A percentile compares a stretch with the other conserved stretches of the same genome.
These are phyloP conservation scores for Gnomoniopsis sp. DNA, from an alignment of 2,329 filamentous ascomycete genomes.

Conservation along the genomic window DNA sequence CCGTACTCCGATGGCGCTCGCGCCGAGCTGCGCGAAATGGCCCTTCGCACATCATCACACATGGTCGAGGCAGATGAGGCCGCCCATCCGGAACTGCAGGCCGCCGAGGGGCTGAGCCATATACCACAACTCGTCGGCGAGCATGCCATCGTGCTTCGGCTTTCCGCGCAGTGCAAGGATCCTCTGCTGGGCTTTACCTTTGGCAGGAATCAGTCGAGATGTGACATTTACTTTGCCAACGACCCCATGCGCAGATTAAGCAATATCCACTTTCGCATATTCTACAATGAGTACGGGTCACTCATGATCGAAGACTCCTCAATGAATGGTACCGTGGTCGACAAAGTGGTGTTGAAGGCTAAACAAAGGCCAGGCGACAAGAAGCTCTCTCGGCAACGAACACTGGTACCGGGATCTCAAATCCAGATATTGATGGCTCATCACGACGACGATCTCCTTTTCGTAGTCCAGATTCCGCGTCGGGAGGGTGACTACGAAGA, in stretches of 20 bases:
- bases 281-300: slow-evolving; percentile 77
- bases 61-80: slow-evolving; percentile 50
- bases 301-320: slow-evolving; percentile 93
- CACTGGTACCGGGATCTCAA: slow-evolving; percentile 68
- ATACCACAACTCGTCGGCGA: slow-evolving; percentile 48
- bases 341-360: slow-evolving; percentile 60
- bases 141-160: slow-evolving; percentile 73
- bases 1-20: slow-evolving; percentile 72
- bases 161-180: slow-evolving; percentile 71
- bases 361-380: slow-evolving; percentile 27
- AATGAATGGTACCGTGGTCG: slow-evolving; percentile 92
- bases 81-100: slow-evolving; percentile 40
- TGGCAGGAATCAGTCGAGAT: slow-evolving; percentile 68
- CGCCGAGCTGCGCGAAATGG: slow-evolving; percentile 59
- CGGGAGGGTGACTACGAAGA: slow-evolving; percentile 63
- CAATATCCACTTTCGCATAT: slow-evolving; percentile 95
- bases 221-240: slow-evolving; percentile 67
- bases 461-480: slow-evolving; percentile 80
- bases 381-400: slow-evolving; percentile 37
- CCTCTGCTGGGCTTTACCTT: slow-evolving; percentile 76
- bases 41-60: slow-evolving; percentile 43
- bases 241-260: slow-evolving; percentile 74
- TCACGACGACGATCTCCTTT: slow-evolving; percentile 61
- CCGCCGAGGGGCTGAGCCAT: slow-evolving; percentile 46
- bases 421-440: slow-evolving; percentile 64